Evolutionary conservation across 2,329 filamentous ascomycete species (phyloP).

Genomic region (Diaporthe destruens): DNA sequence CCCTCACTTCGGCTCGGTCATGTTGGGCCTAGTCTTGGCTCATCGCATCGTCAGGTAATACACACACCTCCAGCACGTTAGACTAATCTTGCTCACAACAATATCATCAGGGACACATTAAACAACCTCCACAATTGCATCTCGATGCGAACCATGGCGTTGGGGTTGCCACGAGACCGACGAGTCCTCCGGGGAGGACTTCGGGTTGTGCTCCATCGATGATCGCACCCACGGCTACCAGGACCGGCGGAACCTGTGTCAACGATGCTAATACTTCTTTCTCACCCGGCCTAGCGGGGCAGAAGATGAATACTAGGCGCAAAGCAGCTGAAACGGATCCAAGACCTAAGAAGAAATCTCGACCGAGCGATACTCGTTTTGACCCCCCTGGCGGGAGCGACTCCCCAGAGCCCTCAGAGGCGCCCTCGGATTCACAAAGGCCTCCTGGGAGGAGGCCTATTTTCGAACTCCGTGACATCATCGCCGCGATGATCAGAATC

Average conservation of each 20-base stretch:
- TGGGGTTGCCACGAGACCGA: too few relatives aligned
- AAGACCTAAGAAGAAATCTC: background rate
- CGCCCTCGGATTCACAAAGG: background rate
- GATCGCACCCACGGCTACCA: too few relatives aligned
- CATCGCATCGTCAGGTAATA: background rate
- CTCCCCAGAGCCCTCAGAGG: background rate
- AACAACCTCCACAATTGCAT: too few relatives aligned
- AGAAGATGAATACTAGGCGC: background rate
- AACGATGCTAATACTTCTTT: too few relatives aligned
- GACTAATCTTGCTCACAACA: background rate
- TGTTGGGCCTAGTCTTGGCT: background rate
- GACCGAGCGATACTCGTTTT: too few relatives aligned
- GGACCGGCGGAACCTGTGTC: too few relatives aligned
- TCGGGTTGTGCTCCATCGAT: too few relatives aligned
- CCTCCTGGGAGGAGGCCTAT: constrained; percentile 11
- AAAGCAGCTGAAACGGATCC: background rate
- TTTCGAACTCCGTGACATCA: constrained; percentile 28
- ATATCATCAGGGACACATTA: background rate
- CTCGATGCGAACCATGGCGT: too few relatives aligned
- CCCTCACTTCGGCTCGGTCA: background rate
- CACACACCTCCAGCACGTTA: background rate
- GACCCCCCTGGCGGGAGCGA: background rate
- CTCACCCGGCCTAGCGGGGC: too few relatives aligned
- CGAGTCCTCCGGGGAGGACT: too few relatives aligned
- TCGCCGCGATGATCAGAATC: background rate